Evolutionary conservation across 2,329 filamentous ascomycete genomes (phyloP), one percentile per base, ranked within the genome.

Genomic region (Diaporthe velutina): DNA sequence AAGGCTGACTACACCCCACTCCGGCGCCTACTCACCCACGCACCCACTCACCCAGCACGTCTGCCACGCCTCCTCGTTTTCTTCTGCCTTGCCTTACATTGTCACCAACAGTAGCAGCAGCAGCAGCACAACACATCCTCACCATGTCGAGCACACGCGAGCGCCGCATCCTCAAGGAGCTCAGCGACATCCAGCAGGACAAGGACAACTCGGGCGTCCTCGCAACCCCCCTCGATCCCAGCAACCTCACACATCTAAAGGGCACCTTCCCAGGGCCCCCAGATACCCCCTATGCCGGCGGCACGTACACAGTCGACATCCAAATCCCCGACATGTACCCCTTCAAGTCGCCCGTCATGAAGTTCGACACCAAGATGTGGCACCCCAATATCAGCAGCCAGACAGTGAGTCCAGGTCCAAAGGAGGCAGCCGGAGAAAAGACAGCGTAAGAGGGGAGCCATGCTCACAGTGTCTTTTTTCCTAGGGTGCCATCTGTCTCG

Each of bases 361-460:
- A 91, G 80, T 98, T 98, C 81, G 90, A 93, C 77, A 99, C 97
- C 77, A 96, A 93, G 84, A 93, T 98, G 79, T 99, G 96, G 96
- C 97, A 99, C 83, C 97, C 97, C 45, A 99, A 99, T 82, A 91
- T 99, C 85, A 97, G 94, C 88, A 96, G 94, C 80, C 94, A 97
- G 82, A 98, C 96, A 54, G 95, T 98, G 86, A 81, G 92, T 88
- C 25, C 40, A 73, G 40, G 30, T 42, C 10, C 25, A 28, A 12
- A 52, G 13, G 13, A 5, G 15, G 22, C 54, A n/a, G 25, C 9
- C 8, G 28, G 33, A 25, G 13, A 9, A 48, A 45, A 35, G 40
- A 1, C 54, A 25, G 13, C 22, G 28, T 30, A 17, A 33, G 22
- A 22, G 50, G 33, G 38, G 48, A 40, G 54, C 22, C 30, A 19